phyloP scores from a whole-genome alignment of 306 rosid species.

The Pterocarpus macrocarpus region DNA sequence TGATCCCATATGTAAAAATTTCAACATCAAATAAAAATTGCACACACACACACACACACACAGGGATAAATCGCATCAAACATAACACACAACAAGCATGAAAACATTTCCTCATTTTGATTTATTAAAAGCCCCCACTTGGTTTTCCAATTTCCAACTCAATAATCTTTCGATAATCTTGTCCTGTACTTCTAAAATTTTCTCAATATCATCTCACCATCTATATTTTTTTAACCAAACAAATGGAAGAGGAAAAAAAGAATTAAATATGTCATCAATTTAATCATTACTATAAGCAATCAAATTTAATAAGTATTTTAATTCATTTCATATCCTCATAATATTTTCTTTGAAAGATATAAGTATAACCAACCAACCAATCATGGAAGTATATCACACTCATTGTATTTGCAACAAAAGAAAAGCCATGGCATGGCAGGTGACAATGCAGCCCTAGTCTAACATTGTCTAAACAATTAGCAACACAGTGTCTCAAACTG shows the following conservation, averaged over 20 bases:
- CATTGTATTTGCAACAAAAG: background rate
- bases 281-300: background rate
- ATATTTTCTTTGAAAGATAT: background rate
- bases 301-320: background rate
- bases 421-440: background rate
- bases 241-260: background rate
- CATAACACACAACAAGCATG: conserved; percentile 16
- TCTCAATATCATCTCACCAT: conserved; percentile 6
- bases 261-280: background rate
- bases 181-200: background rate
- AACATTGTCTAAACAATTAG: background rate
- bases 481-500: background rate
- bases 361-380: background rate
- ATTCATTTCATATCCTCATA: background rate
- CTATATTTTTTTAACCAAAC: background rate
- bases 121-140: background rate
- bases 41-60: too few species aligned
- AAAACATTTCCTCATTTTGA: conserved; percentile 14
- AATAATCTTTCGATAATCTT: background rate
- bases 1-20: conserved; percentile 39
- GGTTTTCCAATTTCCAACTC: conserved; percentile 11
- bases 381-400: background rate
- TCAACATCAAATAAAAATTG: conserved; percentile 15
- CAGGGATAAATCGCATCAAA: background rate
- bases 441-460: background rate